Base-by-base conservation (phyloP, 352 stramenopile genomes). In the Pythium apleroticum region DNA sequence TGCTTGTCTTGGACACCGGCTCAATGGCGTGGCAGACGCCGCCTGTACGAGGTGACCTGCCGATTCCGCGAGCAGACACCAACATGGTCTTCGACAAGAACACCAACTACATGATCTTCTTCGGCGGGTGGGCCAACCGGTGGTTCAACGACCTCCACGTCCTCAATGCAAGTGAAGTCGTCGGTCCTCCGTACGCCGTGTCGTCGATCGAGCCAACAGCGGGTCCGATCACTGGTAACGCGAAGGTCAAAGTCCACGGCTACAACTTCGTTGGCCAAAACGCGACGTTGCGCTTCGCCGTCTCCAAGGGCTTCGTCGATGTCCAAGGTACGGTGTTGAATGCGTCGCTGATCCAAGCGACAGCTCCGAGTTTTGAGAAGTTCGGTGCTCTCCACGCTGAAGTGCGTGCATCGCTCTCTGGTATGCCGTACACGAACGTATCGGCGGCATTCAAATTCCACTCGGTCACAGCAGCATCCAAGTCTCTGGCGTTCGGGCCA, bases 161-260 rank as follows among this genome's bases (percentile, higher is more conserved):
- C 0, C 96, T 98, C 25, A 96, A 98, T 49, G 96, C 97, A 19
- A 91, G 77, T 45, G 92, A 98, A 66, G 96, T 99, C 45, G 93
- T 99, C 17, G 97, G 97, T 4, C 97, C 96, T 28, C 96, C 96
- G 8, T 99, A 99, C 76, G 96, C 95, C 5, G 94, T 99, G 46
- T 91, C 86, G 8, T 77, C 76, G 1, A 96, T 98, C 39, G 79
- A 90, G 57, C 95, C 96, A 30, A 81, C 74, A n/a, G 91, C 89
- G 50, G 97, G 96, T 43, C 94, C 96, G 15, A 97, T 99, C 71
- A 99, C 96, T 3, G 97, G 97, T 43, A 94, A 71, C 25, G 93
- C 91, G 15, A 86, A 93, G 70, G 77, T 98, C 46, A 95, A 89
- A 59, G 69, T 99, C 17, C 69, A 78, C 52, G 96, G 97, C 28